Evolutionary conservation across 768 basidiomycete genomes (phyloP), one percentile per base, ranked within the genome.

Genomic region (Hypsizygus marmoreus): DNA sequence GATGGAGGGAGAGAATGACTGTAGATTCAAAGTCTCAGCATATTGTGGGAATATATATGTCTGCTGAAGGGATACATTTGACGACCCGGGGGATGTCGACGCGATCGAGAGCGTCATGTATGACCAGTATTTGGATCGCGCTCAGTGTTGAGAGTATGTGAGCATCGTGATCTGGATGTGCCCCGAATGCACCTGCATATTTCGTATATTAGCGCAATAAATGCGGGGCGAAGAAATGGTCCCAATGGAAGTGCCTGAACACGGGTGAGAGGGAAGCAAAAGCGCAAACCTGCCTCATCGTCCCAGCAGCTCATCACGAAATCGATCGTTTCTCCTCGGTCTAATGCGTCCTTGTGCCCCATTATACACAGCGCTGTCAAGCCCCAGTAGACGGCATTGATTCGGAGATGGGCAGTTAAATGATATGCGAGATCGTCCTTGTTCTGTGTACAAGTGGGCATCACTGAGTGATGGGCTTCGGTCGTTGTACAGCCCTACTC

Each of bases 381-480:
- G 6, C 93, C 97, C 97, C 97, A 99, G 66, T 97, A 99, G 6
- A 98, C 75, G 2, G 94, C 95, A 64, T 97, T 98, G 67, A 99
- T 74, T 6, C 95, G 88, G 6, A 98, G 78, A 66, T 99, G 97
- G 10, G 93, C 76, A 0, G 95, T 95, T 14, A 95, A 75, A 63
- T 95, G 91, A 68, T 95, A 95, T 1, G 79, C 75, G 13, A 97
- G 76, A 53, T 93, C 91, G 71, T 91, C 82, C 47, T 86, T 86
- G 67, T 73, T 85, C 89, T 89, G 57, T n/a, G 9, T 4, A 20
- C 26, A 17, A 37, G 35, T 40, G 29, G 22, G 25, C n/a, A n/a
- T n/a, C n/a, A n/a, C 11, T 20, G 11, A 50, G 25, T 16, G 2
- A 23, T 14, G 8, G 4, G 5, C 25, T 14, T 7, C 17, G 10